Conservation (phyloP, 1,284 basidiomycete species). For the Ustilago curta region DNA sequence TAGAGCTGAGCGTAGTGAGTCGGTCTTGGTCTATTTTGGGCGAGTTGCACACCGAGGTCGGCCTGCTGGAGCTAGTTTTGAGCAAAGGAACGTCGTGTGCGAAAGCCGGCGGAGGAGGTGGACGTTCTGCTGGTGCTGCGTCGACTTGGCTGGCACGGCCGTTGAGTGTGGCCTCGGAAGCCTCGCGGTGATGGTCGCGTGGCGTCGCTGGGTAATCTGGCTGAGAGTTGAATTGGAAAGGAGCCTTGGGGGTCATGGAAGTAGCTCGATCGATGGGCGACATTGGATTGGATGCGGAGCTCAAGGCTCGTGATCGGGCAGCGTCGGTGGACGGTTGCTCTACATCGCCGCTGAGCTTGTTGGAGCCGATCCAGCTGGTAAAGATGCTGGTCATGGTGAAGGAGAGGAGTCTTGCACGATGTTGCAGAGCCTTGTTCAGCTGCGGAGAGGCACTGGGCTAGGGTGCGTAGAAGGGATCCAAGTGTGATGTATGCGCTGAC, state of each 20-base stretch:
- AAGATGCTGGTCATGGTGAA: constrained; percentile 43
- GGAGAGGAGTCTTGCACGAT: neutral
- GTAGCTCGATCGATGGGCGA: constrained; percentile 46
- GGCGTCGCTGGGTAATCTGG: constrained; percentile 9
- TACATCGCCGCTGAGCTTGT: constrained; percentile 25
- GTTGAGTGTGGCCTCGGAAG: constrained; percentile 45
- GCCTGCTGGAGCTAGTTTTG: constrained; percentile 27
- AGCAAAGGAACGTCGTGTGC: constrained; percentile 1
- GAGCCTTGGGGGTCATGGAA: constrained; percentile 50
- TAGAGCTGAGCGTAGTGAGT: constrained; percentile 26
- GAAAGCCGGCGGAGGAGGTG: neutral
- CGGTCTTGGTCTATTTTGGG: constrained; percentile 29
- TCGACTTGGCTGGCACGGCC: constrained; percentile 16
- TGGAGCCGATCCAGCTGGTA: constrained; percentile 38
- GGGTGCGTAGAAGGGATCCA: neutral
- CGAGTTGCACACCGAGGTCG: constrained; percentile 13
- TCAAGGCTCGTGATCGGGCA: constrained; percentile 16
- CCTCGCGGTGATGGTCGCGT: constrained; percentile 40
- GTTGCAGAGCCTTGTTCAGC: neutral
- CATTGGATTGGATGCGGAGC: constrained; percentile 31
- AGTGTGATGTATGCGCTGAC: neutral
- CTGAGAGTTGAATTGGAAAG: constrained; percentile 24
- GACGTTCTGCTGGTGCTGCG: neutral
- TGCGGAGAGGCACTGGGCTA: neutral
- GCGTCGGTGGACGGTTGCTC: constrained; percentile 36